Evolutionary conservation across 495 filamentous ascomycete genomes (phyloP), one percentile per base, ranked within the genome.

Genomic region (Penicillium cataractarum): DNA sequence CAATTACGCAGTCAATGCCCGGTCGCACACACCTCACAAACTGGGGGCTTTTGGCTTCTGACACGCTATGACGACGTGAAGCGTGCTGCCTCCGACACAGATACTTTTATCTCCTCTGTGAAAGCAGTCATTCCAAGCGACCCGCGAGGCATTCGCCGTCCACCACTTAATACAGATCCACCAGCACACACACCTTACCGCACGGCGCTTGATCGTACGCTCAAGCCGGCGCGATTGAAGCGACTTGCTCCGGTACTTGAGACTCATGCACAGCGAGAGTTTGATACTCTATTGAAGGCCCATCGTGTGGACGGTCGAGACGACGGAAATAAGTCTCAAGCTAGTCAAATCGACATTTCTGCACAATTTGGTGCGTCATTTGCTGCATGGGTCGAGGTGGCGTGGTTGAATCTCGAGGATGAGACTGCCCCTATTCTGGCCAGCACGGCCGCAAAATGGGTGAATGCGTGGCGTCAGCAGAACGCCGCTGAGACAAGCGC

Each of bases 101-200:
- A 35, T 35, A 32, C 24, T 19, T 54, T 54, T 19, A 31, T 54
- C 15, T 54, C 51, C 3, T 54, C 51, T n/a, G 24, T 31, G 29
- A 54, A 54, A 32, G 51, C 51, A 54, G 51, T 54, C 29, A 54
- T 54, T 33, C 51, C 51, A 31, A 54, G 51, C 32, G 51, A 54
- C 24, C 51, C 51, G 21, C 51, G 51, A 19, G 51, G 51, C 24
- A 54, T 54, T 54, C 51, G 51, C 51, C 51, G 51, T 31, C 51
- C 51, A 35, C 51, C 51, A 19, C 51, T 54, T 32, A 54, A 54
- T 35, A 54, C 51, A 9, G 51, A 54, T 54, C 51, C 51, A 9
- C 51, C 51, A 32, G 51, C 51, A 4, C 51, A 54, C 13, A 54
- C 51, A 54, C 51, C 51, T 10, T 54, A 54, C 8, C 51, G 51